Evolutionary conservation across 1,284 basidiomycete genomes (phyloP).

Genomic region (Ganoderma sp.): DNA sequence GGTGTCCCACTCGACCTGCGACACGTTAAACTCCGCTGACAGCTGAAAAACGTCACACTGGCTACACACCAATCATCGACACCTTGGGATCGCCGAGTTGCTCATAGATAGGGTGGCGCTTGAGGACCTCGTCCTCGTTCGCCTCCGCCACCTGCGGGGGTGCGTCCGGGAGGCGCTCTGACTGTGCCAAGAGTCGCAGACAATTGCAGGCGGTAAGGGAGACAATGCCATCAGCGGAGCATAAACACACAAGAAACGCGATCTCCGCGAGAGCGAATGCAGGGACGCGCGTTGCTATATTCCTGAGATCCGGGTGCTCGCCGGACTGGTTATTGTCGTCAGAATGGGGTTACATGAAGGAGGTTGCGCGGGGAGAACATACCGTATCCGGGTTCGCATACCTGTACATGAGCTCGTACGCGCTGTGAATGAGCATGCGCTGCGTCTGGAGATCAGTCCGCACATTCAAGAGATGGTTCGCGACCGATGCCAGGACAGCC

Average conservation of each 20-base stretch:
- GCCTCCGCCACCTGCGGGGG: slow-evolving; percentile 53
- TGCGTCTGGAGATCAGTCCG: slow-evolving; percentile 66
- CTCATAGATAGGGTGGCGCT: slow-evolving; percentile 75
- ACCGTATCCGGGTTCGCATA: slow-evolving; percentile 59
- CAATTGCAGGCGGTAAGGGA: slow-evolving; percentile 71
- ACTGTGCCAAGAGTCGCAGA: slow-evolving; percentile 67
- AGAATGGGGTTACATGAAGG: slow-evolving; percentile 1
- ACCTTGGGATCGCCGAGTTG: slow-evolving; percentile 77
- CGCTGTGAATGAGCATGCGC: slow-evolving; percentile 68
- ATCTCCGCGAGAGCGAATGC: slow-evolving; percentile 74
- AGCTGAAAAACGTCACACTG: background rate
- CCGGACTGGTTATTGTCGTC: background rate
- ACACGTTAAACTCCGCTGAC: background rate
- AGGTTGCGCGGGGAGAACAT: slow-evolving; percentile 29
- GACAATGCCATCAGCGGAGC: slow-evolving; percentile 68
- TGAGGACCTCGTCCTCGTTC: slow-evolving; percentile 65
- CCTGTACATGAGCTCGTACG: slow-evolving; percentile 62
- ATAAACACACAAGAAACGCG: slow-evolving; percentile 70
- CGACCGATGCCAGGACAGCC: slow-evolving; percentile 59
- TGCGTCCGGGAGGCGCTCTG: slow-evolving; percentile 64
- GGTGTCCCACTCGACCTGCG: slow-evolving; percentile 72
- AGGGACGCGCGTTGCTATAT: slow-evolving; percentile 48
- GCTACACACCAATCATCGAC: slow-evolving; percentile 64
- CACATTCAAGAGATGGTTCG: slow-evolving; percentile 60
- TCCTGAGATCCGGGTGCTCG: background rate